Percentiles rank a stretch among this genome's conserved stretches.
Conservation (phyloP, 163 green algal genomes). For the Coccomyxa subellipsoidea region DNA sequence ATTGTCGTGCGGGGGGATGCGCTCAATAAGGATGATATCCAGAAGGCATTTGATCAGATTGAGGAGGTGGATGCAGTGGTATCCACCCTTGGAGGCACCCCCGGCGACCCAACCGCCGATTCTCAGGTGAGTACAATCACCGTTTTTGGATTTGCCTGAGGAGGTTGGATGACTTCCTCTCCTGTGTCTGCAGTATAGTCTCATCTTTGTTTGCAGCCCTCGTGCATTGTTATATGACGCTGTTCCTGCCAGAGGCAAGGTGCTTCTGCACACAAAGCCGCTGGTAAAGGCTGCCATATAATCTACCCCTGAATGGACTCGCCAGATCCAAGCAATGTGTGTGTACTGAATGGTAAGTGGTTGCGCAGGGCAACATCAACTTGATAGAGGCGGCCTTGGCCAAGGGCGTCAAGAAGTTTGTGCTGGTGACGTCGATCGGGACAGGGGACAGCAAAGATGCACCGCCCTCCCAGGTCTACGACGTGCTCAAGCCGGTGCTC, state of each 20-base stretch:
- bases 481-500: slow-evolving; percentile 76
- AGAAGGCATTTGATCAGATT: slow-evolving; percentile 70
- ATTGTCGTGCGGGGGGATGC: slow-evolving; percentile 90
- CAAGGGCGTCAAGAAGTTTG: slow-evolving; percentile 83
- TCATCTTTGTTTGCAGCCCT: too few relatives aligned
- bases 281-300: too few relatives aligned
- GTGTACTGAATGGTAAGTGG: too few relatives aligned
- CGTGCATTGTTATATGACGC: too few relatives aligned
- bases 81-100: slow-evolving; percentile 84
- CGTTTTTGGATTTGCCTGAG: too few relatives aligned
- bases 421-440: slow-evolving; percentile 93
- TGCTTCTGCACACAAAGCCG: too few relatives aligned
- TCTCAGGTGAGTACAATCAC: slow-evolving; percentile 39
- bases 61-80: slow-evolving; percentile 94
- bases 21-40: slow-evolving; percentile 60
- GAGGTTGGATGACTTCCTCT: too few relatives aligned
- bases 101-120: slow-evolving; percentile 70
- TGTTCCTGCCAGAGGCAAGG: too few relatives aligned
- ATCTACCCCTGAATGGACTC: too few relatives aligned
- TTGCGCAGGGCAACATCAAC: slow-evolving; percentile 70
- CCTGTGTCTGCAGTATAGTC: too few relatives aligned
- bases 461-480: slow-evolving; percentile 75
- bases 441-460: slow-evolving; percentile 84
- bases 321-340: too few relatives aligned
- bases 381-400: slow-evolving; percentile 69